Evolutionary conservation across 1,284 basidiomycete species (phyloP), one percentile per base, ranked within the genome.

Genomic region (Fomitiporia mediterranea): DNA sequence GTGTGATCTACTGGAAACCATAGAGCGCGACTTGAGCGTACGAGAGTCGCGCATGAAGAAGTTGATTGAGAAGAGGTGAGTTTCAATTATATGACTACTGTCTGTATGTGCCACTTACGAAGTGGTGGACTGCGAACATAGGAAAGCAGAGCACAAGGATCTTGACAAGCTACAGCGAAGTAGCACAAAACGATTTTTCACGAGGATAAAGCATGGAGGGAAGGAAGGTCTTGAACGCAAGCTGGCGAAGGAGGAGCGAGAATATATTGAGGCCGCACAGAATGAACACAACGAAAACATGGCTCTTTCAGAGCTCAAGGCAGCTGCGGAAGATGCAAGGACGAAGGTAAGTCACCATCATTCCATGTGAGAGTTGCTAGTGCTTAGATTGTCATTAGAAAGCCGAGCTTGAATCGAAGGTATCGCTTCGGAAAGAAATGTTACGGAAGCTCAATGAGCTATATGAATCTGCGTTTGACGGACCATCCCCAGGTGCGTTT

Each of bases 251-350:
- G 58, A 59, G 32, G 58, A 59, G 38, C 48, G 50, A 21, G 58
- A 59, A 47, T 59, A 56, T 37, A 38, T 59, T 21, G 58, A 59
- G 35, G 58, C 58, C 15, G 58, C 53, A 8, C 58, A 59, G 42
- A 42, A 27, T 4, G 58, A 59, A 28, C 48, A 54, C 44, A 56
- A 56, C 23, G 58, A 59, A 32, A 56, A 34, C 25, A 39, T 46
- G 6, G 51, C 54, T 17, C 56, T 59, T 39, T 34, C 34, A 9
- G 53, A 52, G 21, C 38, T 59, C 21, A 56, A 48, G 37, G 58
- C 38, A 34, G 51, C 58, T 21, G 30, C 32, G 32, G 21, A 56
- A 51, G 48, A 48, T 25, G 54, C 58, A 27, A 56, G 40, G 28
- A n/a, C 32, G 27, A 51, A 55, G 49, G 52, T 55, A 43, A 8